phyloP scores from a whole-genome alignment of 345 rosid species.

The Mangifera indica region DNA sequence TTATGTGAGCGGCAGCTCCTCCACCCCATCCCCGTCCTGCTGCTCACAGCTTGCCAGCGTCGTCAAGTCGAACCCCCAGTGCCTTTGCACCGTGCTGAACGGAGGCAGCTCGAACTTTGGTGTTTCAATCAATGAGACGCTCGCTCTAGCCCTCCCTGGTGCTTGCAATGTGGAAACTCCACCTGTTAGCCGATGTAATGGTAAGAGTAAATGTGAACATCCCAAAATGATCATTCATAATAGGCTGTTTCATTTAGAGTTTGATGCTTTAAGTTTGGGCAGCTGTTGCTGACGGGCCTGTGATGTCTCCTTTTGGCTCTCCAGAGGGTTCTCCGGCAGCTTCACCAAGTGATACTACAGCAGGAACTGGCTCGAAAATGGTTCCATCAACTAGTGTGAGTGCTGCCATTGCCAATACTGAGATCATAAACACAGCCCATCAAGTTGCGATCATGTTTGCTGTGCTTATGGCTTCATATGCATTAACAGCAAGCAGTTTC shows the following conservation, averaged over 20 bases:
- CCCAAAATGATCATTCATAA: background rate
- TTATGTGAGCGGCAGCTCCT: constrained; percentile 39
- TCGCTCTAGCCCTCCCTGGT: constrained; percentile 46
- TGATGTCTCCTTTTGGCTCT: constrained; percentile 6
- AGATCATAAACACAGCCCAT: too few species aligned
- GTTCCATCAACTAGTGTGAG: too few species aligned
- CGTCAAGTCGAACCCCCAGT: constrained; percentile 45
- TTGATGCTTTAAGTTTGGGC: constrained; percentile 16
- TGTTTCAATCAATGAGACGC: constrained; percentile 47
- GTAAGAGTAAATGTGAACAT: constrained; percentile 15
- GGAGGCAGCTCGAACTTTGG: constrained; percentile 45
- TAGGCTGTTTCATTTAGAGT: constrained; percentile 5
- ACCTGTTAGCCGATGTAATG: constrained; percentile 49
- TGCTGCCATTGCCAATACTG: too few species aligned
- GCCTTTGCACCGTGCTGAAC: constrained; percentile 46
- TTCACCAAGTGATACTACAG: background rate
- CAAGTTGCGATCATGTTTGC: too few species aligned
- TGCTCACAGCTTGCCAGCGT: constrained; percentile 55
- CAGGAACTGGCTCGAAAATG: background rate
- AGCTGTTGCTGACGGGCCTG: background rate
- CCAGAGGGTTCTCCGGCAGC: constrained; percentile 29
- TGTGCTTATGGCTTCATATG: too few species aligned
- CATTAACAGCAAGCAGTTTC: too few species aligned
- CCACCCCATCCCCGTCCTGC: constrained; percentile 50
- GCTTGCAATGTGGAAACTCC: constrained; percentile 57